phyloP scores from a whole-genome alignment of 2,329 filamentous ascomycete genomes.

The Phaeoacremonium minimum region DNA sequence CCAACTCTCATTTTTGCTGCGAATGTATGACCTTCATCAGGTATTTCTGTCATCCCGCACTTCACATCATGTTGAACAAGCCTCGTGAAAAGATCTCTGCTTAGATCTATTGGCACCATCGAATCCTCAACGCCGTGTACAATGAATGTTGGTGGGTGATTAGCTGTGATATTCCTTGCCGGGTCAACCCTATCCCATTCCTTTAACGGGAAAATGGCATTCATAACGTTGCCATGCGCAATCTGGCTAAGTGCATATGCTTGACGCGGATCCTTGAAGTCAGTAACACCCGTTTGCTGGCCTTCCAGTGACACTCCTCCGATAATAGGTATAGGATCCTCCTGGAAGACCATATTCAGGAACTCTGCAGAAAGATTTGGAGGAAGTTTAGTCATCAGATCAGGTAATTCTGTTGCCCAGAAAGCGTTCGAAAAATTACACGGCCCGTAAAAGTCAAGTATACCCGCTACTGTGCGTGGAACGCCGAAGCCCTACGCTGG shows the following conservation, averaged over 20 bases:
- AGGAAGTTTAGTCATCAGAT: conserved; percentile 21
- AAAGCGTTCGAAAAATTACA: conserved; percentile 29
- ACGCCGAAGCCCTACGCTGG: conserved; percentile 27
- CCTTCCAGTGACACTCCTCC: conserved; percentile 36
- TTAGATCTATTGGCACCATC: conserved; percentile 31
- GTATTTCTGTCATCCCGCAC: conserved; percentile 29
- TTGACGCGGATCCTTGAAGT: conserved; percentile 28
- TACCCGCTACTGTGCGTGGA: conserved; percentile 26
- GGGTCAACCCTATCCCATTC: conserved; percentile 27
- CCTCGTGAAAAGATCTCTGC: conserved; percentile 19
- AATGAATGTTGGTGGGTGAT: conserved; percentile 34
- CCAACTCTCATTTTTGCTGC: conserved; percentile 34
- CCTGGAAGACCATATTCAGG: conserved; percentile 27
- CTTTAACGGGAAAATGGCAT: conserved; percentile 19
- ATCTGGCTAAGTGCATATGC: conserved; percentile 36
- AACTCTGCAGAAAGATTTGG: conserved; percentile 19
- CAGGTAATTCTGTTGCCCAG: conserved; percentile 27
- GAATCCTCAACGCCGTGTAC: conserved; percentile 32
- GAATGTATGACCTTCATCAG: conserved; percentile 37
- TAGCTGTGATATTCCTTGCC: conserved; percentile 19
- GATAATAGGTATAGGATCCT: conserved; percentile 27
- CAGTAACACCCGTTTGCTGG: conserved; percentile 23
- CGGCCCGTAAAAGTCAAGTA: conserved; percentile 36
- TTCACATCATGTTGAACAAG: conserved; percentile 22
- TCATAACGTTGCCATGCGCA: conserved; percentile 29